Percentiles rank a stretch among this genome's conserved stretches.
phyloP scores from a whole-genome alignment of 1,284 basidiomycete species.

The Moesziomyces globuligerus region DNA sequence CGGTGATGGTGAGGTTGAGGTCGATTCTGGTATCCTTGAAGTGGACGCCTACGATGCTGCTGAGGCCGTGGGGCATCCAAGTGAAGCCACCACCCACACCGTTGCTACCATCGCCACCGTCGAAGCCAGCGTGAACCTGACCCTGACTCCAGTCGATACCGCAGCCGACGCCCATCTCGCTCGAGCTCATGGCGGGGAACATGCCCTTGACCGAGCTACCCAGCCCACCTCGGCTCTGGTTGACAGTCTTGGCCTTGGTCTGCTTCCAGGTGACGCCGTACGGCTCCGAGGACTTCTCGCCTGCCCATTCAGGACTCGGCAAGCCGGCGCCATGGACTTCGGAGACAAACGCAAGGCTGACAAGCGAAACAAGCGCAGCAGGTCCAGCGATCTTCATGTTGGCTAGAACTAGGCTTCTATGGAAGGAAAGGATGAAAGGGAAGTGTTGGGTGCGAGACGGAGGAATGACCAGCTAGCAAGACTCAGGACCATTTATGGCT shows the following conservation, averaged over 20 bases:
- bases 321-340: neutral
- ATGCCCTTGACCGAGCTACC: constrained; percentile 17
- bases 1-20: constrained; percentile 23
- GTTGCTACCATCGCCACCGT: constrained; percentile 20
- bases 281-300: neutral
- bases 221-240: constrained; percentile 8
- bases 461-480: too few species aligned
- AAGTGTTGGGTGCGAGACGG: too few species aligned
- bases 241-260: neutral
- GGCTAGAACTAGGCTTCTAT: neutral
- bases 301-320: neutral
- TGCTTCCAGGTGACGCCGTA: constrained; percentile 13
- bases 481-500: too few species aligned
- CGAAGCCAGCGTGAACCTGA: constrained; percentile 21
- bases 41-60: constrained; percentile 13
- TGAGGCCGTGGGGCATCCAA: constrained; percentile 10
- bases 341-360: neutral
- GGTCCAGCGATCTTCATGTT: neutral
- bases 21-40: constrained; percentile 12
- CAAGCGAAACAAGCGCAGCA: neutral
- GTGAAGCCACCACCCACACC: constrained; percentile 28
- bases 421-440: neutral
- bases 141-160: constrained; percentile 28
- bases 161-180: constrained; percentile 21
- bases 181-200: constrained; percentile 18